These are phyloP conservation scores for Aspergillus hancockii DNA, from an alignment of 495 filamentous ascomycete species.

Conservation along the genomic window DNA sequence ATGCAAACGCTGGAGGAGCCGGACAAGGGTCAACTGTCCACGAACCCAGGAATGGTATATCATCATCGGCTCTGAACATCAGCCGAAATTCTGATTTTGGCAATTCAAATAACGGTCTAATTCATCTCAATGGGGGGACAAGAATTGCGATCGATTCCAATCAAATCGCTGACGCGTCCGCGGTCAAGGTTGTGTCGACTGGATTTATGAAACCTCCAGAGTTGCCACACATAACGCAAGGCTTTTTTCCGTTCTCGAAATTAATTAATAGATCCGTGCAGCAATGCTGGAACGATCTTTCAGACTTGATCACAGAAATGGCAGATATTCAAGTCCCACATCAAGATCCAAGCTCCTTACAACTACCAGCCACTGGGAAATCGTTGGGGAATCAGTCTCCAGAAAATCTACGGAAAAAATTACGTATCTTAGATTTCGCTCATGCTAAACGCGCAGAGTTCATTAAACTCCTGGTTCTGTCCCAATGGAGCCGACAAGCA, in stretches of 20 bases:
- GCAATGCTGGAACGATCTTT: conserved; percentile 75
- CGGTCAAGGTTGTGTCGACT: conserved; percentile 6
- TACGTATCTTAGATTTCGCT: conserved; percentile 71
- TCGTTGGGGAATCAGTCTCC: conserved; percentile 55
- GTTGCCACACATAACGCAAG: conserved; percentile 74
- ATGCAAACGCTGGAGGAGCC: conserved; percentile 34
- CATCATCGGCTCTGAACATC: conserved; percentile 13
- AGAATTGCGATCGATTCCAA: conserved; percentile 15
- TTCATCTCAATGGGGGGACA: conserved; percentile 33
- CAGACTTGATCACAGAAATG: conserved; percentile 67
- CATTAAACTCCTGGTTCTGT: conserved; percentile 86
- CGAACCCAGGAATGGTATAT: conserved; percentile 29
- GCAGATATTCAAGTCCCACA: conserved; percentile 61
- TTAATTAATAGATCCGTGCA: conserved; percentile 78
- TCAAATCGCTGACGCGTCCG: conserved; percentile 15
- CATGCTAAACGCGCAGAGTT: conserved; percentile 68
- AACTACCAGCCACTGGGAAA: conserved; percentile 52
- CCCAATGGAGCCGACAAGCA: conserved; percentile 81
- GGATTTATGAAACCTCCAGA: conserved; percentile 56
- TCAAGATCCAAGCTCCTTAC: conserved; percentile 26
- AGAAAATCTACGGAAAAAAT: conserved; percentile 77
- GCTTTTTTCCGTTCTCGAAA: conserved; percentile 67
- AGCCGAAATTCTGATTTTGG: conserved; percentile 19
- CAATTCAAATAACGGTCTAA: conserved; percentile 29
- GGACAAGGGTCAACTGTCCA: conserved; percentile 25